Conservation (phyloP, 768 basidiomycete genomes). For the Pilatotrama ljubarskyi region DNA sequence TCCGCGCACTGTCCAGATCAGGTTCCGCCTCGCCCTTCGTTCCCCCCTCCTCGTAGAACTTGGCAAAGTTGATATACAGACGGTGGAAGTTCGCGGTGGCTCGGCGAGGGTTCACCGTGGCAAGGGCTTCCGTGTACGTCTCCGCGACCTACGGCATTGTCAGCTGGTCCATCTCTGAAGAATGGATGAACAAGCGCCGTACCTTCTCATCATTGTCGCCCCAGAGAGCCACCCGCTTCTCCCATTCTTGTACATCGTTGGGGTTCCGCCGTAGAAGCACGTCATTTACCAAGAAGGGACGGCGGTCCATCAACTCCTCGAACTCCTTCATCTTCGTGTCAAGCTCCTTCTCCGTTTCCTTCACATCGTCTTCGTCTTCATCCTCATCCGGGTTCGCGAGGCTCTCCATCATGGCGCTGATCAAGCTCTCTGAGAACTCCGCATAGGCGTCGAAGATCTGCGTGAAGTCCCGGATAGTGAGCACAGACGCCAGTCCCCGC, state of each 20-base stretch:
- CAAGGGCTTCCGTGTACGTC: constrained; percentile 88
- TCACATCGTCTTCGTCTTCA: constrained; percentile 74
- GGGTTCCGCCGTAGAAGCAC: constrained; percentile 91
- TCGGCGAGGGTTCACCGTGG: constrained; percentile 84
- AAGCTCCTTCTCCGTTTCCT: constrained; percentile 79
- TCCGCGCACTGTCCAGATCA: constrained; percentile 84
- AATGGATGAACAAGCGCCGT: not conserved
- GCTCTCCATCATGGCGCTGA: constrained; percentile 86
- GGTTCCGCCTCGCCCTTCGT: constrained; percentile 73
- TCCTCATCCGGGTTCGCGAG: constrained; percentile 77
- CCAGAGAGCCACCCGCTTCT: constrained; percentile 92
- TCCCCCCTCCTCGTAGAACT: constrained; percentile 97
- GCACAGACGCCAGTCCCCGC: constrained; percentile 74
- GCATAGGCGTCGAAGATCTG: constrained; percentile 97
- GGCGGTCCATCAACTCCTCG: constrained; percentile 89
- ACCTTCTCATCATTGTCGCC: constrained; percentile 95
- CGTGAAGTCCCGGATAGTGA: constrained; percentile 95
- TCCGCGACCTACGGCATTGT: constrained; percentile 68
- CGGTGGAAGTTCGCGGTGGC: constrained; percentile 90
- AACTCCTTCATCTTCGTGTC: constrained; percentile 90
- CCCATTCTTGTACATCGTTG: constrained; percentile 99
- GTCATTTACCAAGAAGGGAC: constrained; percentile 96
- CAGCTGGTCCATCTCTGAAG: not conserved
- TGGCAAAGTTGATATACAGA: constrained; percentile 93
- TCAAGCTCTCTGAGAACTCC: constrained; percentile 89